phyloP scores from a whole-genome alignment of 306 rosid genomes.

The Medicago ruthenica region DNA sequence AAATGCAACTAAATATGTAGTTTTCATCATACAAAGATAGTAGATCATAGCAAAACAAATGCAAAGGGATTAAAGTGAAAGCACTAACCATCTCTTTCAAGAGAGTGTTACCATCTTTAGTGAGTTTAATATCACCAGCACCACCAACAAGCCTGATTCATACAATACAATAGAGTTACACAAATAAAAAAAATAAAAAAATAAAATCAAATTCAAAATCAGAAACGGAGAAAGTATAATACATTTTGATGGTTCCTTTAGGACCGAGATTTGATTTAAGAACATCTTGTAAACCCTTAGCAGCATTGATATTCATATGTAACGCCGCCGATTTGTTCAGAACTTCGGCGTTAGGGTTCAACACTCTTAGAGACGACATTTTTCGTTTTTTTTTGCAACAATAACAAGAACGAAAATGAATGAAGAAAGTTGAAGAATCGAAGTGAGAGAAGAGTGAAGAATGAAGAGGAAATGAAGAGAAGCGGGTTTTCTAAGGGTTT shows the following conservation, averaged over 20 bases:
- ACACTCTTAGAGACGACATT: constrained; percentile 86
- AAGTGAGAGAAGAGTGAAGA: not conserved
- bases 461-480: not conserved
- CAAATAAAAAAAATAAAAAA: not conserved
- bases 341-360: constrained; percentile 97
- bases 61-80: not conserved
- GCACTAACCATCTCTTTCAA: constrained; percentile 84
- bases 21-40: not conserved
- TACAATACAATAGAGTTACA: not conserved
- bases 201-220: not conserved
- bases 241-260: constrained; percentile 97
- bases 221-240: not conserved
- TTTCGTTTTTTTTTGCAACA: not conserved
- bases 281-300: constrained; percentile 94
- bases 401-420: no score
- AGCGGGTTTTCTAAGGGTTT: constrained; percentile 18
- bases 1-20: no score
- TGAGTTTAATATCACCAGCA: constrained; percentile 93
- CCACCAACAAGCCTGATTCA: constrained; percentile 93
- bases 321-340: constrained; percentile 96
- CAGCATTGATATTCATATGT: constrained; percentile 97
- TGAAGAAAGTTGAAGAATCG: not conserved
- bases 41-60: not conserved
- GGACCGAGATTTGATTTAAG: constrained; percentile 96
- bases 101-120: constrained; percentile 96